A percentile compares a stretch with the other conserved stretches of the same genome.
These are phyloP conservation scores for Moringa oleifera DNA, from an alignment of 345 rosid genomes.

Conservation along the genomic window DNA sequence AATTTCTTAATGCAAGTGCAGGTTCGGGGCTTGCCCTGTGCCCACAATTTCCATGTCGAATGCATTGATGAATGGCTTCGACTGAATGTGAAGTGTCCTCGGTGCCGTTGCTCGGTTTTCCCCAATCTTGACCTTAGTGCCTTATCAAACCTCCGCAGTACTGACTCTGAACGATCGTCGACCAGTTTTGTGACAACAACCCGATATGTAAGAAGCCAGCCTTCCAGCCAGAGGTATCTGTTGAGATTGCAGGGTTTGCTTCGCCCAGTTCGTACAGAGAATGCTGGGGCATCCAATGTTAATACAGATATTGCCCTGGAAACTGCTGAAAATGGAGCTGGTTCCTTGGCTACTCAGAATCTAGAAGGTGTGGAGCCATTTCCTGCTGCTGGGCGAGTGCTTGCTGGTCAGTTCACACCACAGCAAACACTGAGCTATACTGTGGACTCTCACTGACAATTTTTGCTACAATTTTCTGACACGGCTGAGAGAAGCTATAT, in stretches of 20 bases:
- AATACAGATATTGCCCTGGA: slow-evolving; percentile 27
- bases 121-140: slow-evolving; percentile 98
- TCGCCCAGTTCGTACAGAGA: slow-evolving; percentile 53
- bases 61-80: slow-evolving; percentile 98
- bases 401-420: slow-evolving; percentile 1
- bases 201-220: slow-evolving; percentile 52
- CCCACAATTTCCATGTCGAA: slow-evolving; percentile 96
- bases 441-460: slow-evolving; percentile 1
- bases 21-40: slow-evolving; percentile 99
- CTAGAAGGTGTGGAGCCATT: not conserved
- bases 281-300: slow-evolving; percentile 23
- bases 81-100: slow-evolving; percentile 90
- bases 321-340: slow-evolving; percentile 34
- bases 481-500: slow-evolving; percentile 2
- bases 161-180: slow-evolving; percentile 59
- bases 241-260: slow-evolving; percentile 64
- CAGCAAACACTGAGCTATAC: slow-evolving; percentile 1
- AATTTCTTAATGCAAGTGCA: slow-evolving; percentile 30
- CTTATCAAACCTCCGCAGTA: slow-evolving; percentile 59
- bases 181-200: slow-evolving; percentile 33
- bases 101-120: slow-evolving; percentile 93
- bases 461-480: slow-evolving; percentile 24
- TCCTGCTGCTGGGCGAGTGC: not conserved
- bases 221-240: slow-evolving; percentile 68
- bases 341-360: slow-evolving; percentile 7